Percentiles rank a stretch among this genome's conserved stretches.
These are phyloP conservation scores for Hymenotorrendiella dingleyae DNA, from an alignment of 2,329 filamentous ascomycete genomes.

Conservation along the genomic window DNA sequence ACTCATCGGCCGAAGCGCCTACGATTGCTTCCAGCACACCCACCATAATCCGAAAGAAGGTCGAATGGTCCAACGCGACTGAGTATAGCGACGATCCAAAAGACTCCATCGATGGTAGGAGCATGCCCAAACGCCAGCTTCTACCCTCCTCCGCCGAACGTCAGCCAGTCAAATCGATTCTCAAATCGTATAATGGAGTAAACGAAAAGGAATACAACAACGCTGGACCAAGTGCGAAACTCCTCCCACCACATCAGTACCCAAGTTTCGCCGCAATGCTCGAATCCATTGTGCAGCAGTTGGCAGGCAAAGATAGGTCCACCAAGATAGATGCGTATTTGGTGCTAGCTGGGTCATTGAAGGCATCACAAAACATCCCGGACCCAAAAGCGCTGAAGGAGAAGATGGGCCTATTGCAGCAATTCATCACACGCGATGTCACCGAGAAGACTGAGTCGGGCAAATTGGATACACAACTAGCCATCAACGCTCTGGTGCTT, in stretches of 20 bases:
- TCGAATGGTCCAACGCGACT: conserved; percentile 55
- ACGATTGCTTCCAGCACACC: conserved; percentile 7
- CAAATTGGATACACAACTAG: conserved; percentile 59
- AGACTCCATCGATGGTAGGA: conserved; percentile 12
- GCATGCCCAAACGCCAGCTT: conserved; percentile 10
- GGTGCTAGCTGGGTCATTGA: conserved; percentile 68
- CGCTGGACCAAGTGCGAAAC: conserved; percentile 14
- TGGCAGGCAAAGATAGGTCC: conserved; percentile 67
- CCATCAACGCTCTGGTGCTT: conserved; percentile 72
- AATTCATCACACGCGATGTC: conserved; percentile 81
- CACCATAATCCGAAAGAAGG: conserved; percentile 42
- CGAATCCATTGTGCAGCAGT: conserved; percentile 75
- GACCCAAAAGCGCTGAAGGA: conserved; percentile 65
- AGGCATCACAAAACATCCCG: conserved; percentile 76
- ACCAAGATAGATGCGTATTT: conserved; percentile 81
- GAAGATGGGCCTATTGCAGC: conserved; percentile 71
- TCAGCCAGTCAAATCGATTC: conserved; percentile 65
- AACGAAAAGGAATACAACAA: conserved; percentile 11
- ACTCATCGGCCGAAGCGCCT: conserved; percentile 32
- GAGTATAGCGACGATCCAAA: conserved; percentile 45
- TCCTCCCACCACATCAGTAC: conserved; percentile 27
- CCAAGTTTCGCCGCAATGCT: conserved; percentile 71
- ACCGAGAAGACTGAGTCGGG: conserved; percentile 52
- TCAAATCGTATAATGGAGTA: conserved; percentile 58
- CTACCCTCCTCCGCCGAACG: conserved; percentile 34